Percentiles rank a stretch among this genome's conserved stretches.
Evolutionary conservation across 164 flowering plant species (phyloP).

Genomic region (Santalum album): DNA sequence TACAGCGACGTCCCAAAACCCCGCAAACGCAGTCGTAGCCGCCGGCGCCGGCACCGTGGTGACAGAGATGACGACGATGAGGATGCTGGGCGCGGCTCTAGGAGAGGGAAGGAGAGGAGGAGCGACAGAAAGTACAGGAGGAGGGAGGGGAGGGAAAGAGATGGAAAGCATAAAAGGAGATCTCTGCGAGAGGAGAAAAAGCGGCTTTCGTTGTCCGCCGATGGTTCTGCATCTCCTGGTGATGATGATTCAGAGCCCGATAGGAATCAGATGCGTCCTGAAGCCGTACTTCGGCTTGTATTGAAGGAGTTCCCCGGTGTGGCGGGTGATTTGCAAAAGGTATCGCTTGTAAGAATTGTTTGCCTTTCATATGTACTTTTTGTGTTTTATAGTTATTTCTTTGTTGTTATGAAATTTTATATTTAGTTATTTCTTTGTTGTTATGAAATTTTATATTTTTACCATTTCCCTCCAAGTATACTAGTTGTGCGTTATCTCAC

Average conservation of each 20-base stretch:
- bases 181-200: slow-evolving; percentile 10
- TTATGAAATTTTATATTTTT: no score
- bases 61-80: not conserved
- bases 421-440: not conserved
- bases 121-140: slow-evolving; percentile 5
- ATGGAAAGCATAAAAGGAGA: slow-evolving; percentile 1
- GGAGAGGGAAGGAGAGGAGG: slow-evolving; percentile 13
- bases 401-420: not conserved
- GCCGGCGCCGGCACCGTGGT: slow-evolving; percentile 10
- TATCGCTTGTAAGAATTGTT: slow-evolving; percentile 6
- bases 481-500: no score
- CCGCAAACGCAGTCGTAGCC: slow-evolving; percentile 10
- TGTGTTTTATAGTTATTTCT: not conserved
- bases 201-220: slow-evolving; percentile 19
- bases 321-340: slow-evolving; percentile 60
- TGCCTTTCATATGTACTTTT: not conserved
- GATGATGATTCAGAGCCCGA: slow-evolving; percentile 16
- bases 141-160: slow-evolving; percentile 11
- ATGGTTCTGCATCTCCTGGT: slow-evolving; percentile 10
- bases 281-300: slow-evolving; percentile 31
- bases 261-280: slow-evolving; percentile 19
- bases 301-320: slow-evolving; percentile 51
- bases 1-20: slow-evolving; percentile 5
- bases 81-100: slow-evolving; percentile 1
- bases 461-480: no score